A percentile compares a stretch with the other conserved stretches of the same genome.
Conservation (phyloP, 805 yeast genomes). For the Yamadazyma laniorum region DNA sequence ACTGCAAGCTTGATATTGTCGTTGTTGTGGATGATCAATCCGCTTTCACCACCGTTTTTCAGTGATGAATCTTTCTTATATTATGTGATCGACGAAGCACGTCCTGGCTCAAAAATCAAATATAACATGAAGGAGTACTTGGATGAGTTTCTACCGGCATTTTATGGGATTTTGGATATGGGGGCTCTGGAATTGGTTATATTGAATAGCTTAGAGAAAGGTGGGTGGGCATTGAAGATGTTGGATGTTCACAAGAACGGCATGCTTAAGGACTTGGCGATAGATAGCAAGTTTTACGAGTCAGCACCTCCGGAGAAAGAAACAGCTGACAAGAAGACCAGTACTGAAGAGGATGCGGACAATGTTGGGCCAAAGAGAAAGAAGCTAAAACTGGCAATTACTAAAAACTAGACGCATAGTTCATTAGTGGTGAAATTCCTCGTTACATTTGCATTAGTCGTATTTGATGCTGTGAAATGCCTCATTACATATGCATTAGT, state of each 20-base stretch:
- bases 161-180: constrained; percentile 15
- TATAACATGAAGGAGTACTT: constrained; percentile 43
- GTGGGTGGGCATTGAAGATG: constrained; percentile 39
- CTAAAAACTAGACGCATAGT: not conserved
- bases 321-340: not conserved
- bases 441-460: too few relatives aligned
- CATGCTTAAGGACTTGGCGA: constrained; percentile 21
- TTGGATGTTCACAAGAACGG: constrained; percentile 24
- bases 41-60: constrained; percentile 41
- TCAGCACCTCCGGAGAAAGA: not conserved
- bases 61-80: constrained; percentile 48
- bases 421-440: too few relatives aligned
- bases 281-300: too few relatives aligned
- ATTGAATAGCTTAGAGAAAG: constrained; percentile 26
- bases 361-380: constrained; percentile 1
- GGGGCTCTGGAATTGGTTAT: constrained; percentile 2
- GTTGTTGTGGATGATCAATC: constrained; percentile 20
- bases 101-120: constrained; percentile 33
- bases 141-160: constrained; percentile 30
- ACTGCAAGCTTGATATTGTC: constrained; percentile 46
- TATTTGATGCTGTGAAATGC: too few relatives aligned
- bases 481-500: too few relatives aligned
- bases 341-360: not conserved
- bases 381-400: not conserved
- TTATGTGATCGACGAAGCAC: constrained; percentile 25